Evolutionary conservation across 2,329 filamentous ascomycete species (phyloP).

Genomic region (Neurospora sp.): DNA sequence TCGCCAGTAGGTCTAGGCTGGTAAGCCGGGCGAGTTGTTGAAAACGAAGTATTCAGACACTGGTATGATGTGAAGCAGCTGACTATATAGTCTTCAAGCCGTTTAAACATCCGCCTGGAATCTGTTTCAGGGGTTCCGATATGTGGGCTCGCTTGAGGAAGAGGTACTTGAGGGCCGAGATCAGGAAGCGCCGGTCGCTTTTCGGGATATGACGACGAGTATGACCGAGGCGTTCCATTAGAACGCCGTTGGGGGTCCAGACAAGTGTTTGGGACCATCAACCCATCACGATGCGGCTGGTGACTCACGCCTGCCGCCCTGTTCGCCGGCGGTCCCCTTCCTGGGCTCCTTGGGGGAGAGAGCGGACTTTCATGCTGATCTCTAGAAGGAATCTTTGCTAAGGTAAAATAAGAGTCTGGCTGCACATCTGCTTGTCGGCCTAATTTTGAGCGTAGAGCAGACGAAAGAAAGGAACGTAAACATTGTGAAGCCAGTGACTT

Average conservation of each 20-base stretch:
- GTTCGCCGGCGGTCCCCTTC: neutral
- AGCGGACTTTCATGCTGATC: neutral
- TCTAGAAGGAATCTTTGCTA: neutral
- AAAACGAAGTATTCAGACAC: slow-evolving; percentile 70
- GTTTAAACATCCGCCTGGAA: slow-evolving; percentile 58
- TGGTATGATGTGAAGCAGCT: slow-evolving; percentile 58
- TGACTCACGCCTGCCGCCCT: neutral
- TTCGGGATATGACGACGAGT: slow-evolving; percentile 37
- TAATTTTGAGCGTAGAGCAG: slow-evolving; percentile 16
- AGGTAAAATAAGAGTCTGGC: neutral
- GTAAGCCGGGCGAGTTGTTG: slow-evolving; percentile 33
- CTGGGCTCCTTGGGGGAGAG: neutral
- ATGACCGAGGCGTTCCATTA: slow-evolving; percentile 25
- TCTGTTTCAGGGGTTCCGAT: slow-evolving; percentile 21
- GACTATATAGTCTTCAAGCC: slow-evolving; percentile 68
- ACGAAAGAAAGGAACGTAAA: slow-evolving; percentile 28
- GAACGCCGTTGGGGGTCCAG: slow-evolving; percentile 21
- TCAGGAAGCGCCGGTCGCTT: slow-evolving; percentile 16
- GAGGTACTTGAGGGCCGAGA: slow-evolving; percentile 5
- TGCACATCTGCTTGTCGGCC: neutral
- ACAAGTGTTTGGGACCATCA: neutral
- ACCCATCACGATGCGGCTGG: neutral
- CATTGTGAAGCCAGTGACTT: slow-evolving; percentile 37
- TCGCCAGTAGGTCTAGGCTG: slow-evolving; percentile 16
- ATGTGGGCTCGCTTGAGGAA: slow-evolving; percentile 4